These are phyloP conservation scores for Boeremia exigua DNA, from an alignment of 2,329 filamentous ascomycete species.

Conservation along the genomic window DNA sequence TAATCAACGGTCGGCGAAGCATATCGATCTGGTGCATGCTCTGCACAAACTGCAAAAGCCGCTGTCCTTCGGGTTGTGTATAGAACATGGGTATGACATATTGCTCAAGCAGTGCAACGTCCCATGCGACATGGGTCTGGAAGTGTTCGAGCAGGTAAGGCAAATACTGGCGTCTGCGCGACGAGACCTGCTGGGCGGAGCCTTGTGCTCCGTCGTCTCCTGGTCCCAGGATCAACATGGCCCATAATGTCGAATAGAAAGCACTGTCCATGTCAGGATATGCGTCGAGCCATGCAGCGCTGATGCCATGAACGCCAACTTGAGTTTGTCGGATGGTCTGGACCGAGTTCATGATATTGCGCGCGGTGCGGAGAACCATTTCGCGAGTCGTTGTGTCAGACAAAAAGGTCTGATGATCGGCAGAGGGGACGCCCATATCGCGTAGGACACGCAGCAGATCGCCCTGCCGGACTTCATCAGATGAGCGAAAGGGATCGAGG, in stretches of 20 bases:
- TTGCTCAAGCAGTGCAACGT: slow-evolving; percentile 73
- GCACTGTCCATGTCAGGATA: slow-evolving; percentile 63
- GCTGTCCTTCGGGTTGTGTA: slow-evolving; percentile 59
- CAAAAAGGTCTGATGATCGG: slow-evolving; percentile 61
- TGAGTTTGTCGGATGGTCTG: slow-evolving; percentile 54
- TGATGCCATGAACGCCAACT: slow-evolving; percentile 25
- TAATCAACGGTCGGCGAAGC: slow-evolving; percentile 54
- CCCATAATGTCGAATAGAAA: slow-evolving; percentile 78
- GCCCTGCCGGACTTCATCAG: slow-evolving; percentile 67
- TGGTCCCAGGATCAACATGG: slow-evolving; percentile 55
- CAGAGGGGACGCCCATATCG: slow-evolving; percentile 54
- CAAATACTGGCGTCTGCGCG: slow-evolving; percentile 62
- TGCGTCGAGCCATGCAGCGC: slow-evolving; percentile 34
- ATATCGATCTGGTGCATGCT: slow-evolving; percentile 63
- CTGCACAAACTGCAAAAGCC: slow-evolving; percentile 61
- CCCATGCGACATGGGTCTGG: slow-evolving; percentile 71
- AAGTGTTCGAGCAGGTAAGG: slow-evolving; percentile 70
- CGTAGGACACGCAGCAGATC: slow-evolving; percentile 67
- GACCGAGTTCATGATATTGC: slow-evolving; percentile 80
- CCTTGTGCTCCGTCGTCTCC: slow-evolving; percentile 32
- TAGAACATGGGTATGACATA: slow-evolving; percentile 69
- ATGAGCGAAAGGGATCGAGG: slow-evolving; percentile 78
- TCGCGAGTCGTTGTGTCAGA: slow-evolving; percentile 68
- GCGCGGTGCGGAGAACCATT: slow-evolving; percentile 76
- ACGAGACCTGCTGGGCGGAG: slow-evolving; percentile 26